Base-by-base conservation (phyloP, 1,139 yeast species). In the Geotrichum bryndzae region DNA sequence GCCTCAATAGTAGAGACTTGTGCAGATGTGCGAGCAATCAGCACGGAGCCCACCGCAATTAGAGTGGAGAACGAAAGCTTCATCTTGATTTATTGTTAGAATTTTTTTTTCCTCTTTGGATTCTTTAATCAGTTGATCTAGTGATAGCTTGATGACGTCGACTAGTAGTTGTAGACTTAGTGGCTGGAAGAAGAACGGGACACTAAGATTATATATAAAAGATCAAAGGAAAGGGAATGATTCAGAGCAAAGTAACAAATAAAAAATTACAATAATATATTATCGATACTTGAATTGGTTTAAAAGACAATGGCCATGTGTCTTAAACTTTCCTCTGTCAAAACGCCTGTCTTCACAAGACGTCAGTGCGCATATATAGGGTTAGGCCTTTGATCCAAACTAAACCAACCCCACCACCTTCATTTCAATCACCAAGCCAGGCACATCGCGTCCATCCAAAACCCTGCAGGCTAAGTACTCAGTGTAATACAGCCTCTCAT, bases 1-100 rank as follows among this genome's bases (percentile, higher is more conserved):
- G 56, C 23, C 48, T 63, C 63, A 3, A 54, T 38, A 3, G 52
- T 57, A 10, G 56, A 27, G 18, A 18, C 59, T 23, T 60, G 62
- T 2, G 59, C 62, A 22, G 11, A n/a, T 4, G 31, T 53, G 8
- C 56, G 51, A 11, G 51, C 52, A 4, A 51, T 53, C 7, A 41
- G 15, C 15, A 54, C 27, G 13, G 60, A 51, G 29, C 51, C 53
- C 3, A 23, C 13, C 13, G 59, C 53, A 13, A 18, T 15, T 5
- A 41, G 2, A 6, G 22, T 15, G 15, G 46, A n/a, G 22, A 41
- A 41, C 22, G 46, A 41, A 41, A 41, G 46, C n/a, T 41, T 41
- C 46, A 41, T 41, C 4, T 15, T 41, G 8, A 35, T 4, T 15
- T 35, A 15, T 35, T 11, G 2, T 35, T 18, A 18, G 11, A 33